Base-by-base conservation (phyloP, 768 basidiomycete species). In the Porpolomopsis calyptriformis region DNA sequence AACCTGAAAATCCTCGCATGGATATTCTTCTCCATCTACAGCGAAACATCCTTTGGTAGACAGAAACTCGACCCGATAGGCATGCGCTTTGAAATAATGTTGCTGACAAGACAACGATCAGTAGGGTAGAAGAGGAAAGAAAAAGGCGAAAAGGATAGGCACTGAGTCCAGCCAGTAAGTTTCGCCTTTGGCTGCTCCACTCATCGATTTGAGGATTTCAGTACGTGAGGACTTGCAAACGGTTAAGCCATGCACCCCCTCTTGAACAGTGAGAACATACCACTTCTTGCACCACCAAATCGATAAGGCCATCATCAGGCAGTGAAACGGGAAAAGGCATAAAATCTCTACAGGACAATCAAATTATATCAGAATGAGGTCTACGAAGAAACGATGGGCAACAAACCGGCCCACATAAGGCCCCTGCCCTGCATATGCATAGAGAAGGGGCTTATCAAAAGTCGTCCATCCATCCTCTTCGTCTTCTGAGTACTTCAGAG, bases 281-380 rank as follows among this genome's bases (percentile, higher is more conserved):
- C 47, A 69, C 52, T 45, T 76, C 72, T 67, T 88, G 80, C 31
- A 74, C 68, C 35, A 74, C 72, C 35, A 91, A 60, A 53, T 90
- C 88, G 43, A 91, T 78, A 24, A 80, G 60, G 0, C 87, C 86
- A 55, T 92, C 86, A 49, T 84, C 76, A 0, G 86, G 83, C 41
- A 82, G 59, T 18, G 85, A 85, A 3, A 86, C 80, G 0, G 87
- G 90, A 57, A 90, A 92, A 20, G 86, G 78, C 81, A 90, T 82
- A 29, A 83, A 69, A 47, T 84, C 81, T 14, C 82, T 82, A 49
- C 11, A 33, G 46, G 24, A 2, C 22, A 24, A 24, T 25, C 7
- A 2, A 11, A 26, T 26, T n/a, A 40, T 4, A 8, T 4, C 2
- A 31, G 25, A 24, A 22, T 4, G 29, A 23, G 19, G 6, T 9